Evolutionary conservation across 1,284 basidiomycete genomes (phyloP).

Genomic region (Ustilago hordei): DNA sequence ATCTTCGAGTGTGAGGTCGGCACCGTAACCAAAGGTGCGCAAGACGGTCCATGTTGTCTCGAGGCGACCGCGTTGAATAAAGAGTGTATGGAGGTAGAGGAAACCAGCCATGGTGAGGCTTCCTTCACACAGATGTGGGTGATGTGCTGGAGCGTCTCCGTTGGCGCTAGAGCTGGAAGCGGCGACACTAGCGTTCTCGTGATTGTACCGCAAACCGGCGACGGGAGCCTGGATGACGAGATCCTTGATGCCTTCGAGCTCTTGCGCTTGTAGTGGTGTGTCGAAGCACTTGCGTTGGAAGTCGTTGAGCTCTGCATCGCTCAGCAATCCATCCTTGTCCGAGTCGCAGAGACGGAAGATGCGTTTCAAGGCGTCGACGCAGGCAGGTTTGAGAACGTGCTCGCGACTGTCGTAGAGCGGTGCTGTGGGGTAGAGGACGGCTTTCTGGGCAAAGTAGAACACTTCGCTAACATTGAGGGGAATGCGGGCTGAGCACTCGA

Average conservation of each 20-base stretch:
- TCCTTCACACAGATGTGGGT: slow-evolving; percentile 70
- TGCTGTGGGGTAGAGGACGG: slow-evolving; percentile 95
- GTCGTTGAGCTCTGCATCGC: slow-evolving; percentile 91
- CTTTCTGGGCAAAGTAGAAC: slow-evolving; percentile 99
- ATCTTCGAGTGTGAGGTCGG: slow-evolving; percentile 80
- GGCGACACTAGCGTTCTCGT: slow-evolving; percentile 47
- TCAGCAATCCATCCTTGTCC: slow-evolving; percentile 92
- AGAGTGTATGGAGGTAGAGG: slow-evolving; percentile 93
- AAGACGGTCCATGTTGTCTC: slow-evolving; percentile 99
- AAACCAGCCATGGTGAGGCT: slow-evolving; percentile 93
- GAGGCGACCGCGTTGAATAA: slow-evolving; percentile 93
- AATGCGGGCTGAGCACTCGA: slow-evolving; percentile 90
- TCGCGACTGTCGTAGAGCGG: slow-evolving; percentile 96
- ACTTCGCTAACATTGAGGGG: slow-evolving; percentile 90
- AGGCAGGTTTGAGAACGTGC: slow-evolving; percentile 86
- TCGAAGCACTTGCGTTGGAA: slow-evolving; percentile 98
- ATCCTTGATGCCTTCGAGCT: slow-evolving; percentile 77
- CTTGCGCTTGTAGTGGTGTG: slow-evolving; percentile 88
- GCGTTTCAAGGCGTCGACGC: slow-evolving; percentile 85
- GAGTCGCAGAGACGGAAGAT: slow-evolving; percentile 96
- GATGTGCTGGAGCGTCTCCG: slow-evolving; percentile 38
- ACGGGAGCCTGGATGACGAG: slow-evolving; percentile 59
- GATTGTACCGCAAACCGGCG: slow-evolving; percentile 43
- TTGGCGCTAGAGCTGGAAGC: slow-evolving; percentile 50
- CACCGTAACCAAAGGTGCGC: slow-evolving; percentile 93